Conservation (phyloP, 441 rosid genomes). For the Bruguiera hainesii region DNA sequence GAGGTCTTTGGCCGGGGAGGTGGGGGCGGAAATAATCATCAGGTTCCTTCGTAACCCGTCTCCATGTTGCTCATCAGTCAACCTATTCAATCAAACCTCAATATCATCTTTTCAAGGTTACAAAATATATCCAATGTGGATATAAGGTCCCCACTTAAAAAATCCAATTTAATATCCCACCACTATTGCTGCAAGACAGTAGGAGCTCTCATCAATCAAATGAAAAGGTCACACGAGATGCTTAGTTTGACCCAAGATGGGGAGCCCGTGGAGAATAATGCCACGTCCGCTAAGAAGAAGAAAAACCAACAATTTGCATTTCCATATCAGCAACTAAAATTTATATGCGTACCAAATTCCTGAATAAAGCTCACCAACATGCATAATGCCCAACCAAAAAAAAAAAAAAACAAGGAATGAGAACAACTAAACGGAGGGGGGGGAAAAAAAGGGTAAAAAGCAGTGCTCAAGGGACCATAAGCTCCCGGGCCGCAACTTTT, state of each 20-base stretch:
- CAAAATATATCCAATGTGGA: neutral
- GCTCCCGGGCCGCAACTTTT: slow-evolving; percentile 15
- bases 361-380: neutral
- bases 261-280: slow-evolving; percentile 16
- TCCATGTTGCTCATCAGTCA: slow-evolving; percentile 3
- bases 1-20: neutral
- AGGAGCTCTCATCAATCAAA: slow-evolving; percentile 12
- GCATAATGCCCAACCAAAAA: neutral
- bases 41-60: neutral
- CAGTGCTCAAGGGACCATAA: slow-evolving; percentile 29
- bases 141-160: slow-evolving; percentile 16
- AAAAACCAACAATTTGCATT: slow-evolving; percentile 22
- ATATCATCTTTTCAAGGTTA: neutral
- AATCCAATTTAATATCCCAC: neutral
- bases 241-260: slow-evolving; percentile 24
- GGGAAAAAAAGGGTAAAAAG: slow-evolving; percentile 5
- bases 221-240: slow-evolving; percentile 27
- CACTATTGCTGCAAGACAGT: neutral
- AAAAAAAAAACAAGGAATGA: neutral
- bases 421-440: neutral
- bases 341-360: neutral
- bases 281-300: slow-evolving; percentile 14
- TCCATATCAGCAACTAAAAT: neutral
- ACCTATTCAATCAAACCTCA: slow-evolving; percentile 19
- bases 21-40: slow-evolving; percentile 14